Percentiles rank a stretch among this genome's conserved stretches.
Evolutionary conservation across 129 eudicot genomes (phyloP).

Genomic region (Flaveria ramosissima): DNA sequence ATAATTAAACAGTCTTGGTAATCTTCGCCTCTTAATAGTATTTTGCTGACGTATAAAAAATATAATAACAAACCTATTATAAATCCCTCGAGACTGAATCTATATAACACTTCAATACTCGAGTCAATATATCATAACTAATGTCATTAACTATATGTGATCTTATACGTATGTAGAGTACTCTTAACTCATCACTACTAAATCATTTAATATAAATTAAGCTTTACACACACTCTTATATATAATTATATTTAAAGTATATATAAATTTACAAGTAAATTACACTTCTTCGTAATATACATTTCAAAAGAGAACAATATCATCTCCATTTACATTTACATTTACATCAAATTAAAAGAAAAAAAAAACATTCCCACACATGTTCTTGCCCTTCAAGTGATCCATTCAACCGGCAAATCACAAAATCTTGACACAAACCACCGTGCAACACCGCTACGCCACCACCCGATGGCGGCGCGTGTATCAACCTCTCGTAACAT

Average conservation of each 20-base stretch:
- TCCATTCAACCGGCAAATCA: neutral
- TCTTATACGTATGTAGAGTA: too few species aligned
- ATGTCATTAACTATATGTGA: too few species aligned
- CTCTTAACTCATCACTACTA: too few species aligned
- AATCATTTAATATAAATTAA: too few species aligned
- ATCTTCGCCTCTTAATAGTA: too few species aligned
- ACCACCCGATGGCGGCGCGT: slow-evolving; percentile 4
- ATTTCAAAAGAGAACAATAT: neutral
- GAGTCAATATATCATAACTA: too few species aligned
- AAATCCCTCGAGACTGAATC: too few species aligned
- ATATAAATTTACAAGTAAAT: neutral
- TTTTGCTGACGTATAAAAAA: too few species aligned
- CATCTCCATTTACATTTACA: slow-evolving; percentile 23
- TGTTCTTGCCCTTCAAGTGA: neutral
- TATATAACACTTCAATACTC: too few species aligned
- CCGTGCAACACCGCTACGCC: neutral
- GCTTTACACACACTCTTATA: too few species aligned
- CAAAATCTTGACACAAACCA: neutral
- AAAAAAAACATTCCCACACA: neutral
- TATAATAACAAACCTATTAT: too few species aligned
- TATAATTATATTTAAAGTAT: neutral
- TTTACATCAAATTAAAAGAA: neutral
- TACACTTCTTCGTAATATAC: neutral
- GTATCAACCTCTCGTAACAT: neutral
- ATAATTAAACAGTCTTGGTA: too few species aligned